These are phyloP conservation scores for Paramecium caudatum DNA, from an alignment of 73 alveolate genomes.

Conservation along the genomic window DNA sequence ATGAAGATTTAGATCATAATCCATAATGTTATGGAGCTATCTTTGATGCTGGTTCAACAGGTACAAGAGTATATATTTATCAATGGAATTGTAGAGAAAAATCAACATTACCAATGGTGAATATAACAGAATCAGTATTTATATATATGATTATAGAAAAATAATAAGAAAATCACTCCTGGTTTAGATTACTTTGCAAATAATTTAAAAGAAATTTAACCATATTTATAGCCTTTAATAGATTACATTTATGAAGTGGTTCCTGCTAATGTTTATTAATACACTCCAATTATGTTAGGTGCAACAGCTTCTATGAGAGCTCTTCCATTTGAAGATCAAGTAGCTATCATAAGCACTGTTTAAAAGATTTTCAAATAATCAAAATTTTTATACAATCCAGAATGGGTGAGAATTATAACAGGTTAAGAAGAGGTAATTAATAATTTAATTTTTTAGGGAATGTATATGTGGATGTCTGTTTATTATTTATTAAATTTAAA, in stretches of 20 bases:
- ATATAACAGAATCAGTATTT: not conserved
- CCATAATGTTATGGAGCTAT: constrained; percentile 69
- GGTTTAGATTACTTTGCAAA: constrained; percentile 67
- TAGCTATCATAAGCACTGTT: not conserved
- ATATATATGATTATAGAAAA: not conserved
- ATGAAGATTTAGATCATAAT: not conserved
- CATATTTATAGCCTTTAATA: constrained; percentile 19
- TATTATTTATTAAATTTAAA: constrained; percentile 39
- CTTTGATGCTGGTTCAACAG: constrained; percentile 77
- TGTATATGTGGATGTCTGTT: constrained; percentile 70
- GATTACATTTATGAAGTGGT: not conserved
- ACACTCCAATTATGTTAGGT: constrained; percentile 74
- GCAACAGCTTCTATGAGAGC: constrained; percentile 75
- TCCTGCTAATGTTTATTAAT: constrained; percentile 1
- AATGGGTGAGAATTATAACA: constrained; percentile 66
- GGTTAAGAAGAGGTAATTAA: constrained; percentile 68
- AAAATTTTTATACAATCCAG: not conserved
- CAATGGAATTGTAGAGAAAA: constrained; percentile 67
- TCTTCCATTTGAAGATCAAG: not conserved
- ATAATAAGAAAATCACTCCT: constrained; percentile 24
- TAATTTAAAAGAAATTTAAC: constrained; percentile 41
- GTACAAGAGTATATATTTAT: constrained; percentile 73
- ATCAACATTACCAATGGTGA: constrained; percentile 5
- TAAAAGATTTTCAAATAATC: not conserved
- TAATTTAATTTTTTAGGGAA: not conserved